These are phyloP conservation scores for Coniella lustricola DNA, from an alignment of 2,329 filamentous ascomycete species.

Conservation along the genomic window DNA sequence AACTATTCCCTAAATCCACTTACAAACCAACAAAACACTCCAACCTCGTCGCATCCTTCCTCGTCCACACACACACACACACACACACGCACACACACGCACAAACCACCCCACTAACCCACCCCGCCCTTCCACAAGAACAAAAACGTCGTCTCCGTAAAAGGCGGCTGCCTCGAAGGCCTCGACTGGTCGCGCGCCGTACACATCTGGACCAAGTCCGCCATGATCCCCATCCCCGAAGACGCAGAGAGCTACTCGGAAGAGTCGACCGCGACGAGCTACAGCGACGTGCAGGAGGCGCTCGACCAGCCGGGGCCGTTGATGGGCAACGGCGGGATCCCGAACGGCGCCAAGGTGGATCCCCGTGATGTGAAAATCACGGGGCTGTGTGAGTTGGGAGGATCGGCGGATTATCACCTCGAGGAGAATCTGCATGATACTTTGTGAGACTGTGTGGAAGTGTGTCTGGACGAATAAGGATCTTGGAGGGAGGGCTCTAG, in stretches of 20 bases:
- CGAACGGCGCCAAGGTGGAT: not conserved
- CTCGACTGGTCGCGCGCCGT: constrained; percentile 54
- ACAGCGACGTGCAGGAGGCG: constrained; percentile 35
- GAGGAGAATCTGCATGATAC: not conserved
- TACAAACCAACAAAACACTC: too few relatives aligned
- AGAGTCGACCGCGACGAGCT: constrained; percentile 37
- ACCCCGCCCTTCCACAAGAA: constrained; percentile 27
- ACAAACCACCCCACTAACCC: not conserved
- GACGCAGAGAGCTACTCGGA: constrained; percentile 51
- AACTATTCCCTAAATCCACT: too few relatives aligned
- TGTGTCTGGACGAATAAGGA: too few relatives aligned
- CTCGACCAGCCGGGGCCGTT: constrained; percentile 40
- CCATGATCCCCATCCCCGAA: constrained; percentile 63
- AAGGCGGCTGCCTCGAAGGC: constrained; percentile 59
- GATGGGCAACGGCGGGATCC: constrained; percentile 26
- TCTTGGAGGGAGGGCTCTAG: too few relatives aligned
- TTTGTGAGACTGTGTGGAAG: not conserved
- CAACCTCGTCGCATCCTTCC: too few relatives aligned
- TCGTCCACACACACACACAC: too few relatives aligned
- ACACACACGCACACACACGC: too few relatives aligned
- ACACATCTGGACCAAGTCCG: constrained; percentile 62
- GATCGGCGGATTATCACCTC: not conserved
- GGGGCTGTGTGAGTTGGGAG: constrained; percentile 7
- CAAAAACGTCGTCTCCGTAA: constrained; percentile 56
- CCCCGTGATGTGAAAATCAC: not conserved